These are phyloP conservation scores for Trifolium dubium DNA, from an alignment of 306 rosid species.

Conservation along the genomic window DNA sequence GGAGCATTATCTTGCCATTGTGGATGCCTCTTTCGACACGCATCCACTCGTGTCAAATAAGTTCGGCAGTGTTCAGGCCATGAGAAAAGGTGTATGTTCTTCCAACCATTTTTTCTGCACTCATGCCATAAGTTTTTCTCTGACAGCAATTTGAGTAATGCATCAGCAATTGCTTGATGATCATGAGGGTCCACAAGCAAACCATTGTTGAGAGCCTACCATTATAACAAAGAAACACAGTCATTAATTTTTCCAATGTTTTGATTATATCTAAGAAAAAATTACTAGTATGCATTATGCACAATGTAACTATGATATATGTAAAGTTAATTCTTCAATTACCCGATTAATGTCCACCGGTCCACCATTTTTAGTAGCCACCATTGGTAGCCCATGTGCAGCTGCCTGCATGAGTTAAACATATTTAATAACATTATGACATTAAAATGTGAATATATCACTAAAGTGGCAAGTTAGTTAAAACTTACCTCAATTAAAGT, in stretches of 20 bases:
- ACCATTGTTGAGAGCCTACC: constrained; percentile 49
- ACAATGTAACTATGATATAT: constrained; percentile 6
- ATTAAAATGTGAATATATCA: constrained; percentile 31
- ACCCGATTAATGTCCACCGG: constrained; percentile 92
- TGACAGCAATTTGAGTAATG: constrained; percentile 44
- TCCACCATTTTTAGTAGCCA: constrained; percentile 92
- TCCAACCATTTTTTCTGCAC: constrained; percentile 48
- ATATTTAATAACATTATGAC: constrained; percentile 6
- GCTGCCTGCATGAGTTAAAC: constrained; percentile 70
- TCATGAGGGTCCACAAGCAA: constrained; percentile 53
- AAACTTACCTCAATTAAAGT: constrained; percentile 86
- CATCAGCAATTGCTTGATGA: constrained; percentile 48
- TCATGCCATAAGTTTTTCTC: constrained; percentile 50
- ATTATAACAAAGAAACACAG: constrained; percentile 22
- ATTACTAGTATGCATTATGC: not conserved
- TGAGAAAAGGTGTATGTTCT: constrained; percentile 51
- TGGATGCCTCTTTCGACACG: constrained; percentile 49
- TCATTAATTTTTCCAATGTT: constrained; percentile 11
- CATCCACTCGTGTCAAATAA: constrained; percentile 43
- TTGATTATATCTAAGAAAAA: constrained; percentile 26
- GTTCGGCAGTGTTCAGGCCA: constrained; percentile 51
- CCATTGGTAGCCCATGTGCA: constrained; percentile 95
- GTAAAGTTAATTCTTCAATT: constrained; percentile 36
- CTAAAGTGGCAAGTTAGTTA: constrained; percentile 15
- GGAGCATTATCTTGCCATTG: constrained; percentile 44